Evolutionary conservation across 2,329 filamentous ascomycete species (phyloP).

Genomic region (Dothidotthia symphoricarpi): DNA sequence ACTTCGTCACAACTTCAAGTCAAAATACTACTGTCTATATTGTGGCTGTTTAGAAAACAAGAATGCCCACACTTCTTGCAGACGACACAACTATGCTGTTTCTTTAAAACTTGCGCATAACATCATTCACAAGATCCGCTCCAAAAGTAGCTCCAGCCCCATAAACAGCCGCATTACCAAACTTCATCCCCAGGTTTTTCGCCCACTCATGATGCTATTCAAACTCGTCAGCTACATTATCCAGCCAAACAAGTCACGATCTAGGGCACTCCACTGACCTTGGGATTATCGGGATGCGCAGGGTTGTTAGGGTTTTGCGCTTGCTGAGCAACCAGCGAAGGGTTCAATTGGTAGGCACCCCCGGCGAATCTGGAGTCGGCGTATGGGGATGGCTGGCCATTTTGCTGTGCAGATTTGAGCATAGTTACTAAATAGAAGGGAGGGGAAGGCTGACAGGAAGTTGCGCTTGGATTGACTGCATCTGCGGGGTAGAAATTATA

Average conservation of each 20-base stretch:
- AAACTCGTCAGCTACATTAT: not conserved
- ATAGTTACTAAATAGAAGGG: not conserved
- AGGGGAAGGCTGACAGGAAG: constrained; percentile 10
- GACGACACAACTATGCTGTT: no score
- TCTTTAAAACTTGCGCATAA: constrained; percentile 19
- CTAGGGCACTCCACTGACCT: constrained; percentile 7
- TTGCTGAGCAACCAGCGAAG: constrained; percentile 18
- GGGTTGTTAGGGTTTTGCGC: constrained; percentile 21
- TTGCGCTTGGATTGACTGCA: constrained; percentile 20
- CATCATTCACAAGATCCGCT: constrained; percentile 20
- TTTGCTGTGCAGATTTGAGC: constrained; percentile 6
- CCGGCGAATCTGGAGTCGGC: constrained; percentile 15
- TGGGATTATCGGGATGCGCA: constrained; percentile 17
- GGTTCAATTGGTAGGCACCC: constrained; percentile 18
- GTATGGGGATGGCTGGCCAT: constrained; percentile 18
- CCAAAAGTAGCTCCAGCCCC: constrained; percentile 22
- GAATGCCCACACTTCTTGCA: no score
- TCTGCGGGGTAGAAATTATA: constrained; percentile 15
- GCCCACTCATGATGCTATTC: constrained; percentile 22
- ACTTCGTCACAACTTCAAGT: no score
- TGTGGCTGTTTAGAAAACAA: no score
- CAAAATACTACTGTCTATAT: no score
- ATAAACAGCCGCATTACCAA: constrained; percentile 19
- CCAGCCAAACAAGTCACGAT: not conserved
- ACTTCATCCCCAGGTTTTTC: constrained; percentile 17